These are phyloP conservation scores for Fusarium tanahbumbuense DNA, from an alignment of 2,329 filamentous ascomycete genomes.

Conservation along the genomic window DNA sequence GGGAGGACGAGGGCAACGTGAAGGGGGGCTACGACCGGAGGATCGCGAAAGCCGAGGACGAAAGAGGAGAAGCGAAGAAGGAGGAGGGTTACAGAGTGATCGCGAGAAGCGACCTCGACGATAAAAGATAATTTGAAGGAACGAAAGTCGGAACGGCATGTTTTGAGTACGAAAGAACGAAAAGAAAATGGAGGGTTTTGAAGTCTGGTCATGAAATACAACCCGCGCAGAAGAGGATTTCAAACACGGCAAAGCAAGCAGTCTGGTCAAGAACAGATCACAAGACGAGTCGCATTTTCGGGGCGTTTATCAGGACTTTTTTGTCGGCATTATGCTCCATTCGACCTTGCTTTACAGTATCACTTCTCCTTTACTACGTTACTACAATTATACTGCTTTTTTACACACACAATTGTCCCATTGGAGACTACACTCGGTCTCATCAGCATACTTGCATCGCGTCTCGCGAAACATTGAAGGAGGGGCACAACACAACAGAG, in stretches of 20 bases:
- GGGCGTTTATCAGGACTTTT: conserved; percentile 38
- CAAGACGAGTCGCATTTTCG: conserved; percentile 40
- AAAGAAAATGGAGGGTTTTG: conserved; percentile 7
- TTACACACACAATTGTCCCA: conserved; percentile 26
- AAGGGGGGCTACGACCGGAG: conserved; percentile 47
- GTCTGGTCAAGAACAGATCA: conserved; percentile 21
- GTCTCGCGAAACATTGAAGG: conserved; percentile 1
- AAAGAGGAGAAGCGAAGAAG: conserved; percentile 62
- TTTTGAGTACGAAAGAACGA: conserved; percentile 33
- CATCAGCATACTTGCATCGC: conserved; percentile 16
- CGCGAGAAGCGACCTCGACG: conserved; percentile 67
- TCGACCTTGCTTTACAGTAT: conserved; percentile 40
- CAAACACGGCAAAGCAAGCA: conserved; percentile 32
- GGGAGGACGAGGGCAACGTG: conserved; percentile 52
- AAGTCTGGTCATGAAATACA: conserved; percentile 26
- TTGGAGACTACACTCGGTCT: conserved; percentile 15
- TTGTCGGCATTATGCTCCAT: conserved; percentile 33
- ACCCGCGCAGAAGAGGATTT: conserved; percentile 26
- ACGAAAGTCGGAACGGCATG: conserved; percentile 25
- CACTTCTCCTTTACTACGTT: conserved; percentile 41
- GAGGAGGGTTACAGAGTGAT: conserved; percentile 54
- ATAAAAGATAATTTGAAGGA: conserved; percentile 44
- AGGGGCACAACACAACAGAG: neutral
- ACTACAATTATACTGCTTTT: conserved; percentile 42
- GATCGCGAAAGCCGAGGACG: conserved; percentile 54